A percentile compares a stretch with the other conserved stretches of the same genome.
Evolutionary conservation across 768 basidiomycete genomes (phyloP).

Genomic region (Mycena leptocephala): DNA sequence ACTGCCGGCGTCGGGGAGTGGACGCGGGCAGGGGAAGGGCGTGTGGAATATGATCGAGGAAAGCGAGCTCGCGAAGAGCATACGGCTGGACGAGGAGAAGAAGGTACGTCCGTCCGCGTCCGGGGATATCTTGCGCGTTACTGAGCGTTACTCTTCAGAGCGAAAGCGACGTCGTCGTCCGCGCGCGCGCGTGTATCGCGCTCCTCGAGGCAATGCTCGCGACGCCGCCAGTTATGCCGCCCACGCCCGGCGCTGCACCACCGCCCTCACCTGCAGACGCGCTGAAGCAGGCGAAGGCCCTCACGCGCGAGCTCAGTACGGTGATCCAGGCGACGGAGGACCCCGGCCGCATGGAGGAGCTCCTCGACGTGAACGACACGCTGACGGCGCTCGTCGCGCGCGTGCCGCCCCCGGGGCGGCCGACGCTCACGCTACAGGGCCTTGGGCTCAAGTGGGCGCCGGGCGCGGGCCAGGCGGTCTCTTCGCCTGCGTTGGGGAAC

Average conservation of each 20-base stretch:
- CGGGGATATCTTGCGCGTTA: not conserved
- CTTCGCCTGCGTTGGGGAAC: slow-evolving; percentile 21
- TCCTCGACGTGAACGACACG: slow-evolving; percentile 82
- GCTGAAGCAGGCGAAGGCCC: slow-evolving; percentile 63
- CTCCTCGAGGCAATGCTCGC: slow-evolving; percentile 55
- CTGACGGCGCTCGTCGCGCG: slow-evolving; percentile 72
- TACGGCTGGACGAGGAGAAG: slow-evolving; percentile 72
- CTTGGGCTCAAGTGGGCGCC: slow-evolving; percentile 55
- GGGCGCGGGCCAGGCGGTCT: slow-evolving; percentile 3
- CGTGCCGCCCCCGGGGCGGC: slow-evolving; percentile 56
- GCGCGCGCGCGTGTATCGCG: slow-evolving; percentile 61
- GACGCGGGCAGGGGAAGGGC: slow-evolving; percentile 75
- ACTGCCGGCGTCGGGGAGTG: slow-evolving; percentile 49
- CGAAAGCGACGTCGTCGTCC: slow-evolving; percentile 63
- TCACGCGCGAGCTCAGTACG: slow-evolving; percentile 66
- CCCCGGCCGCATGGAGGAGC: slow-evolving; percentile 73
- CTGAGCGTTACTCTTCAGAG: slow-evolving; percentile 47
- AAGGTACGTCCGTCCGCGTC: slow-evolving; percentile 52
- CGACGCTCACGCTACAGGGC: slow-evolving; percentile 60
- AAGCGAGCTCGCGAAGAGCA: slow-evolving; percentile 83
- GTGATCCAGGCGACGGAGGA: slow-evolving; percentile 74
- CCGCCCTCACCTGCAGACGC: slow-evolving; percentile 53
- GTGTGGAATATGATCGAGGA: slow-evolving; percentile 92
- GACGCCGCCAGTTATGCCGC: slow-evolving; percentile 15
- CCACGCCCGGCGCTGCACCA: slow-evolving; percentile 17